A percentile compares a stretch with the other conserved stretches of the same genome.
These are phyloP conservation scores for Fusarium temperatum DNA, from an alignment of 2,329 filamentous ascomycete species.

Conservation along the genomic window DNA sequence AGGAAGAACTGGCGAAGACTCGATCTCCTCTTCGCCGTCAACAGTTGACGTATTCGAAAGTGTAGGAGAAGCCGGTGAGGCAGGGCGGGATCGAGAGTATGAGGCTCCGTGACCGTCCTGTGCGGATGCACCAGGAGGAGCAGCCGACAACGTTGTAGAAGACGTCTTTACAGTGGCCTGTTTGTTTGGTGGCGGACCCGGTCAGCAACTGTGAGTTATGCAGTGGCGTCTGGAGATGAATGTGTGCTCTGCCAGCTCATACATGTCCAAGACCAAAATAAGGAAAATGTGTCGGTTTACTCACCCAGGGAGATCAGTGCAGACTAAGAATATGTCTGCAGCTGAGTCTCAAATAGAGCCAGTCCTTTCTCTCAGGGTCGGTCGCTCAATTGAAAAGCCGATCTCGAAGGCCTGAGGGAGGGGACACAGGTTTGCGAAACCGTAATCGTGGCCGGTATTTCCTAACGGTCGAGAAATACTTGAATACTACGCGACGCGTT, in stretches of 20 bases:
- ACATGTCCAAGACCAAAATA: constrained; percentile 20
- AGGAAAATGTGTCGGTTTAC: constrained; percentile 11
- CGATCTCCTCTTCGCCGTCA: constrained; percentile 63
- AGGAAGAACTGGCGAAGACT: constrained; percentile 66
- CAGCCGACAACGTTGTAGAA: constrained; percentile 58
- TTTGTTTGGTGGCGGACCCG: constrained; percentile 18
- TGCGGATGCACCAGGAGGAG: constrained; percentile 68
- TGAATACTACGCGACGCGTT: constrained; percentile 48
- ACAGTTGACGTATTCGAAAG: constrained; percentile 71
- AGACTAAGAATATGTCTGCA: constrained; percentile 68
- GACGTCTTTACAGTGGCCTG: constrained; percentile 64
- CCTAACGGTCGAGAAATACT: constrained; percentile 27
- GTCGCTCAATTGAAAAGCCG: constrained; percentile 36
- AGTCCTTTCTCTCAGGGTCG: constrained; percentile 43
- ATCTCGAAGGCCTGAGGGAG: constrained; percentile 36
- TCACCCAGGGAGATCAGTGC: constrained; percentile 69
- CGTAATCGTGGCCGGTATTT: constrained; percentile 27
- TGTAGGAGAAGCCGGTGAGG: constrained; percentile 63
- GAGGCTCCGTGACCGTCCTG: constrained; percentile 62
- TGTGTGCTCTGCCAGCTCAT: constrained; percentile 34
- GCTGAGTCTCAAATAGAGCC: constrained; percentile 59
- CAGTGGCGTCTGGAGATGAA: constrained; percentile 36
- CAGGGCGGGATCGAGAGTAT: constrained; percentile 46
- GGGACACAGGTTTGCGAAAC: constrained; percentile 28
- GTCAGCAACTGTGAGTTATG: constrained; percentile 41